phyloP scores from a whole-genome alignment of 306 rosid genomes.

The Sesbania bispinosa region DNA sequence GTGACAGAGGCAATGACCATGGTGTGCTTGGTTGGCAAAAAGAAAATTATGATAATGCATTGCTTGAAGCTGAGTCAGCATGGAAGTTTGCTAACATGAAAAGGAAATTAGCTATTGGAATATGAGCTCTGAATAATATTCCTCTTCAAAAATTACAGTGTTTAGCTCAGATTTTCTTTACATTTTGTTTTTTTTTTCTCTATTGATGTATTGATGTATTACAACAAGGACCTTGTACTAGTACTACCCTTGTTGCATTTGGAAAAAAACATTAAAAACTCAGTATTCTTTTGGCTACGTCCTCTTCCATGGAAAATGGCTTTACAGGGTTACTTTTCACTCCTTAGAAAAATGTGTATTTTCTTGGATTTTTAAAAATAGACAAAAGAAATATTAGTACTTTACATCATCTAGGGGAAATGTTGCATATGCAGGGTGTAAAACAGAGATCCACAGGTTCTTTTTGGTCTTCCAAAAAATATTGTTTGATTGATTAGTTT shows the following conservation, averaged over 20 bases:
- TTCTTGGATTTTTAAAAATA: neutral
- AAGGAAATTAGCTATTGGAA: constrained; percentile 29
- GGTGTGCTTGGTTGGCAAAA: constrained; percentile 22
- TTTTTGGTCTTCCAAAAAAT: constrained; percentile 33
- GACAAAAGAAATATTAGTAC: constrained; percentile 15
- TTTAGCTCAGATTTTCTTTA: constrained; percentile 8
- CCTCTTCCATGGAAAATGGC: constrained; percentile 38
- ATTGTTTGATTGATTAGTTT: constrained; percentile 34
- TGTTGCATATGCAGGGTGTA: constrained; percentile 14
- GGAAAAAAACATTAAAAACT: neutral
- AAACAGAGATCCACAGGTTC: constrained; percentile 17
- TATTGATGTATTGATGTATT: neutral
- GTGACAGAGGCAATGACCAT: constrained; percentile 39
- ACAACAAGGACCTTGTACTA: constrained; percentile 13
- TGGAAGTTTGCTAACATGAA: constrained; percentile 13
- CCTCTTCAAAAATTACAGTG: constrained; percentile 10
- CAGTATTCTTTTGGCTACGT: constrained; percentile 24
- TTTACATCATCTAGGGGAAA: constrained; percentile 7
- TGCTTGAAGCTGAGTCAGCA: constrained; percentile 34
- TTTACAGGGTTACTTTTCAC: constrained; percentile 29
- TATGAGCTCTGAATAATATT: neutral
- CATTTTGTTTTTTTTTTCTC: constrained; percentile 24
- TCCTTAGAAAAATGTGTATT: neutral
- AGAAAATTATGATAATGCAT: constrained; percentile 5
- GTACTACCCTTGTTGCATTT: constrained; percentile 14